These are phyloP conservation scores for Canavalia gladiata DNA, from an alignment of 306 rosid genomes.

Conservation along the genomic window DNA sequence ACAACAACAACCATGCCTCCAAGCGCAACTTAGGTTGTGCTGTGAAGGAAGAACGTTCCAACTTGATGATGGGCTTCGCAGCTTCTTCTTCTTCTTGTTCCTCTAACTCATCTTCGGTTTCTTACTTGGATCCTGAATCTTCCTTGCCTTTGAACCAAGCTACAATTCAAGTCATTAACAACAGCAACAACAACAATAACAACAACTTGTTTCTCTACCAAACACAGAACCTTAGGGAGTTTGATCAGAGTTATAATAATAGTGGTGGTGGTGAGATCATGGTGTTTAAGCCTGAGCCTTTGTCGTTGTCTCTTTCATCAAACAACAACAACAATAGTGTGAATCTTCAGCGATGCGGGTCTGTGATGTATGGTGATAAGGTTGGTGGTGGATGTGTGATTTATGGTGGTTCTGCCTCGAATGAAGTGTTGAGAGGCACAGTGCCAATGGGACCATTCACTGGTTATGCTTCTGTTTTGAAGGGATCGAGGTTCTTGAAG, in stretches of 20 bases:
- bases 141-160: slow-evolving; percentile 53
- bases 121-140: slow-evolving; percentile 62
- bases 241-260: slow-evolving; percentile 44
- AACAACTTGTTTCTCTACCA: slow-evolving; percentile 50
- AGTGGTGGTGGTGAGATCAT: slow-evolving; percentile 36
- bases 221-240: slow-evolving; percentile 49
- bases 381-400: slow-evolving; percentile 47
- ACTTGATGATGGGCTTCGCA: slow-evolving; percentile 65
- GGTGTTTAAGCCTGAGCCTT: slow-evolving; percentile 76
- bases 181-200: background rate
- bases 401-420: slow-evolving; percentile 42
- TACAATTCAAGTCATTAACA: slow-evolving; percentile 54
- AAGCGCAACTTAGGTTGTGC: slow-evolving; percentile 18
- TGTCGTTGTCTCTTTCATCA: slow-evolving; percentile 81
- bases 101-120: slow-evolving; percentile 49
- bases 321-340: background rate
- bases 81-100: slow-evolving; percentile 48
- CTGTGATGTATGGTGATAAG: slow-evolving; percentile 48
- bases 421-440: slow-evolving; percentile 51
- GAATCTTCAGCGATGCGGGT: slow-evolving; percentile 64
- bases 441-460: slow-evolving; percentile 78
- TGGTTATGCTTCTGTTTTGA: slow-evolving; percentile 78
- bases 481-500: slow-evolving; percentile 82
- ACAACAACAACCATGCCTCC: background rate
- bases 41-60: slow-evolving; percentile 54